phyloP scores from a whole-genome alignment of 2,329 filamentous ascomycete genomes.

The Myriosclerotinia curreyana region DNA sequence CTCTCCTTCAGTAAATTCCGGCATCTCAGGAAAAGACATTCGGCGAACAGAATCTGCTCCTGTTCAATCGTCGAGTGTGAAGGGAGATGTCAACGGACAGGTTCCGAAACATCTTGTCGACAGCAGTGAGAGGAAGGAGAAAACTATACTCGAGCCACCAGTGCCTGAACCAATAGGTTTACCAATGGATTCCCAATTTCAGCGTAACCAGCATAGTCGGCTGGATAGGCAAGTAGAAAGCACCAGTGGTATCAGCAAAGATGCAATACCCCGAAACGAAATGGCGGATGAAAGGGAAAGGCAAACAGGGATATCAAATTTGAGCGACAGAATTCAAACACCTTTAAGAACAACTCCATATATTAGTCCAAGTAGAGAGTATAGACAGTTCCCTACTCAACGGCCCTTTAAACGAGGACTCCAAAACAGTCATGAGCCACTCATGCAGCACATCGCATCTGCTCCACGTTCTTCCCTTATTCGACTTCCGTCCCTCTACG shows the following conservation, averaged over 20 bases:
- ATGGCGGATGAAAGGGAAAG: no score
- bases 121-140: background rate
- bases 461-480: constrained; percentile 13
- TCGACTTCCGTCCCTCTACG: constrained; percentile 11
- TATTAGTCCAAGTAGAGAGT: background rate
- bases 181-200: no score
- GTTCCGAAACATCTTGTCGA: background rate
- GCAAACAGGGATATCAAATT: background rate
- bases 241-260: background rate
- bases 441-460: background rate
- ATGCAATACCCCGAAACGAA: background rate
- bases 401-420: background rate
- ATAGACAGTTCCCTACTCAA: background rate
- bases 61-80: background rate
- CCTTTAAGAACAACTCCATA: background rate
- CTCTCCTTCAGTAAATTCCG: background rate
- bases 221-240: background rate
- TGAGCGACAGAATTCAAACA: background rate
- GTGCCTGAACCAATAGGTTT: background rate
- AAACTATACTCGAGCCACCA: background rate
- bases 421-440: background rate
- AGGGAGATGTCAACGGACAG: background rate
- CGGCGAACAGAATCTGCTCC: constrained; percentile 13
- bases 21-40: background rate
- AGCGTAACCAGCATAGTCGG: background rate